These are phyloP conservation scores for Fereydounia khargensis DNA, from an alignment of 1,284 basidiomycete species.

Conservation along the genomic window DNA sequence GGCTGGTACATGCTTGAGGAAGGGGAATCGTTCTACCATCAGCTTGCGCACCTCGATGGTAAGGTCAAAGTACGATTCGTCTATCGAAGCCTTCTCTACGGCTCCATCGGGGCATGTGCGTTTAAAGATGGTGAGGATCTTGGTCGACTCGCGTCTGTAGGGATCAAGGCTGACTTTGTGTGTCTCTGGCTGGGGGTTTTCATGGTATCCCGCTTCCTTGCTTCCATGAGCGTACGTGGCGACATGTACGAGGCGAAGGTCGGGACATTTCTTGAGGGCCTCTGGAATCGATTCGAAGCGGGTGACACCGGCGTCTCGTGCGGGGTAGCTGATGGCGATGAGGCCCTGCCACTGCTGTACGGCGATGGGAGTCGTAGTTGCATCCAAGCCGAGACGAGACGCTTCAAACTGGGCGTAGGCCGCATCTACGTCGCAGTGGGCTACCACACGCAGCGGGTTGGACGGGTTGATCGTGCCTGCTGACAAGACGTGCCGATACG, in stretches of 20 bases:
- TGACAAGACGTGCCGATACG: conserved; percentile 46
- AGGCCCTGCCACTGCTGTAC: conserved; percentile 83
- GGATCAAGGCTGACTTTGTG: conserved; percentile 96
- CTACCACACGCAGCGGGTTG: conserved; percentile 64
- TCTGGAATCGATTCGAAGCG: conserved; percentile 59
- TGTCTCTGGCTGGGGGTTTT: conserved; percentile 73
- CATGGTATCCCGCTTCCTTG: conserved; percentile 80
- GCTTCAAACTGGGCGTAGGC: conserved; percentile 72
- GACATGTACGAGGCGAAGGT: conserved; percentile 82
- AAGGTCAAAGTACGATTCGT: conserved; percentile 60
- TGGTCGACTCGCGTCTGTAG: conserved; percentile 84
- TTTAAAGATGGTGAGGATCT: conserved; percentile 82
- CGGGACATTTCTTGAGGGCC: conserved; percentile 76
- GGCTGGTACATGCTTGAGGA: conserved; percentile 62
- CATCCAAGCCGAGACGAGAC: conserved; percentile 72
- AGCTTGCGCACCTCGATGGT: conserved; percentile 52
- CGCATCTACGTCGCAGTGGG: conserved; percentile 71
- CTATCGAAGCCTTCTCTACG: conserved; percentile 64
- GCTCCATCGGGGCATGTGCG: conserved; percentile 70
- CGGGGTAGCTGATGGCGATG: conserved; percentile 95
- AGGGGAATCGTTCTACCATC: conserved; percentile 62
- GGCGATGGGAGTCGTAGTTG: conserved; percentile 71
- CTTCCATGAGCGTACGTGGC: conserved; percentile 68
- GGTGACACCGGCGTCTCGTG: conserved; percentile 83
- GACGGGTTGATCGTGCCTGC: conserved; percentile 47